These are phyloP conservation scores for Syzygium grande DNA, from an alignment of 345 rosid genomes.

Conservation along the genomic window DNA sequence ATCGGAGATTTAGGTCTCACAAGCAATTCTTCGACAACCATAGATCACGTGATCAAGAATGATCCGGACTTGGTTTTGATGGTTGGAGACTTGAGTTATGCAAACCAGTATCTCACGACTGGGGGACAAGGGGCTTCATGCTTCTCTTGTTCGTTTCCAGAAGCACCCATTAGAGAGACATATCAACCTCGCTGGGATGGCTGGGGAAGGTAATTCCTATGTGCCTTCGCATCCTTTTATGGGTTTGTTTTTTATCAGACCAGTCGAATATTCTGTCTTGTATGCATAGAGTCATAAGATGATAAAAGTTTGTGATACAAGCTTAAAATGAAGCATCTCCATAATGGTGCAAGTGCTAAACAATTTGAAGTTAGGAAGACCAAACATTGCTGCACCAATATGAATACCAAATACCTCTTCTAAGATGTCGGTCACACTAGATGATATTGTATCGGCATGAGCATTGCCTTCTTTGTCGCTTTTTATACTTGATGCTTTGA, in stretches of 20 bases:
- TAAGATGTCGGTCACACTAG: background rate
- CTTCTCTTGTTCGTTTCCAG: conserved; percentile 64
- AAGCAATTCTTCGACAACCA: conserved; percentile 66
- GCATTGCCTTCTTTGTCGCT: background rate
- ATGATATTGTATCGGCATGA: background rate
- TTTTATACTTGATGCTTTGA: background rate
- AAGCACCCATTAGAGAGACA: conserved; percentile 74
- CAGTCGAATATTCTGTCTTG: background rate
- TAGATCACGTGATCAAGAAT: conserved; percentile 52
- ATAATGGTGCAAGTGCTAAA: background rate
- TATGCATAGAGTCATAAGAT: background rate
- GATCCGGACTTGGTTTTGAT: conserved; percentile 65
- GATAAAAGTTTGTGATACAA: background rate
- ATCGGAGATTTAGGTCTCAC: conserved; percentile 86
- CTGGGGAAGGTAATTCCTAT: conserved; percentile 68
- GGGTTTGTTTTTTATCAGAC: too few relatives aligned
- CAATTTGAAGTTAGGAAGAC: background rate
- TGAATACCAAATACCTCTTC: background rate
- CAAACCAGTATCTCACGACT: conserved; percentile 73
- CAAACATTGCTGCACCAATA: background rate
- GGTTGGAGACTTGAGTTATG: conserved; percentile 78
- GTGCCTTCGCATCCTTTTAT: background rate
- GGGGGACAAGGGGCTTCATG: conserved; percentile 71
- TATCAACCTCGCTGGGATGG: conserved; percentile 97
- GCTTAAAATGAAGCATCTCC: background rate